Base-by-base conservation (phyloP, 305 asterid genomes). In the Plantago lanceolata region DNA sequence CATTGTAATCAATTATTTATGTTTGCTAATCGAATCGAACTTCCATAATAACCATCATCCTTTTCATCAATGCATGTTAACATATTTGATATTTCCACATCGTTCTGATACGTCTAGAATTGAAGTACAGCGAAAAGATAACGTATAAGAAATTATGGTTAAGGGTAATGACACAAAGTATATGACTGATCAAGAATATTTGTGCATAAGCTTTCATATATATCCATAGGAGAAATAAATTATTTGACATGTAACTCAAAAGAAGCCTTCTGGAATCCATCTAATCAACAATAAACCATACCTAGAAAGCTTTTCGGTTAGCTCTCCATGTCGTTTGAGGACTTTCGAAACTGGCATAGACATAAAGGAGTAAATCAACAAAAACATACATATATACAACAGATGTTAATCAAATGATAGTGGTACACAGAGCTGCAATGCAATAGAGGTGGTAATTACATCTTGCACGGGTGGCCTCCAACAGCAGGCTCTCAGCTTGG, bases 251-350 rank as follows among this genome's bases (percentile, higher is more conserved):
- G 40, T 8, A 33, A 33, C 40, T 33, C 11, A 6, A 33, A 40
- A 2, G 5, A 59, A 13, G n/a, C 43, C 66, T 61, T 64, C 54
- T 14, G 45, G 68, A 8, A 24, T 24, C 28, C n/a, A n/a, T 24
- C 28, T 24, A 24, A 24, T 1, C 2, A 24, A 3, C 28, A 1
- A 24, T 24, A 24, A 24, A 48, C 6, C 26, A 21, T 85, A 89
- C 98, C 98, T 87, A 63, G 97, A 89, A 76, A 92, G 98, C 40
- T 95, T 86, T 73, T 89, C 98, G 24, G 91, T 78, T 60, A 92
- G 73, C 31, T 86, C 97, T 55, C 89, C 92, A 73, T 92, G 96
- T 80, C 96, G 84, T 79, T 82, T 89, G 47, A 92, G 91, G 71
- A 92, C 77, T 75, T 73, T 85, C 19, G 96, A 78, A 79, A 89